Percentiles rank a stretch among this genome's conserved stretches.
Evolutionary conservation across 192 early-diverging fungal genomes (phyloP).

Genomic region (Podila epicladia): DNA sequence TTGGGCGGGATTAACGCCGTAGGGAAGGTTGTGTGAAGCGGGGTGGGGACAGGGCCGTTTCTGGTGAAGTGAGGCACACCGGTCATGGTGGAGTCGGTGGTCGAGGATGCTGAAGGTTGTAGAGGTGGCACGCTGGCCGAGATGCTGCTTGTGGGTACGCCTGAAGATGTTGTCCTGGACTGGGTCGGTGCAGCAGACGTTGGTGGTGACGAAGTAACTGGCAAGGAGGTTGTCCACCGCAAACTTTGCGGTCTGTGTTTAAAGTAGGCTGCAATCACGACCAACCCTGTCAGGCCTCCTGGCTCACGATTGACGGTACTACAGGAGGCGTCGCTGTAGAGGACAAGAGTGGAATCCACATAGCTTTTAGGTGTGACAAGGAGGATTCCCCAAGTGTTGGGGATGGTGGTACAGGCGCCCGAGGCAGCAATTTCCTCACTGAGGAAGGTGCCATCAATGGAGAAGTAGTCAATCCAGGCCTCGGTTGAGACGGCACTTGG

Average conservation of each 20-base stretch:
- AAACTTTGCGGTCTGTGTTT: slow-evolving; percentile 5
- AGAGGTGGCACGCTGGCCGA: neutral
- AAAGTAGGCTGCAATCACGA: slow-evolving; percentile 9
- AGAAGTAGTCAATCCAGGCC: slow-evolving; percentile 32
- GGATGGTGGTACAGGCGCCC: neutral
- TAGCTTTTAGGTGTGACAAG: slow-evolving; percentile 2
- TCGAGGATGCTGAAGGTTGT: neutral
- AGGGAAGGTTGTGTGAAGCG: slow-evolving; percentile 7
- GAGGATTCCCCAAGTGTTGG: slow-evolving; percentile 16
- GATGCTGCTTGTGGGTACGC: neutral
- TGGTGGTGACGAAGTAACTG: neutral
- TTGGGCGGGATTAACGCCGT: slow-evolving; percentile 21
- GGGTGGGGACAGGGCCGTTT: neutral
- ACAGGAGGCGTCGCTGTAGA: slow-evolving; percentile 11
- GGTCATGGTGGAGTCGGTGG: neutral
- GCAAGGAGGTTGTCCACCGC: neutral
- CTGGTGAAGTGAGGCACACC: neutral
- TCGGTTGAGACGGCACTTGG: neutral
- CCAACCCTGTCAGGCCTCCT: neutral
- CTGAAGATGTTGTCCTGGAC: neutral
- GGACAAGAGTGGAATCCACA: neutral
- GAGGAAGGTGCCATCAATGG: neutral
- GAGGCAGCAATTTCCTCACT: neutral
- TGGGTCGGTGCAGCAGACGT: neutral
- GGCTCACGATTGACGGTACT: slow-evolving; percentile 1